A percentile compares a stretch with the other conserved stretches of the same genome.
phyloP scores from a whole-genome alignment of 2,329 filamentous ascomycete genomes.

The Achaetomium macrosporum region DNA sequence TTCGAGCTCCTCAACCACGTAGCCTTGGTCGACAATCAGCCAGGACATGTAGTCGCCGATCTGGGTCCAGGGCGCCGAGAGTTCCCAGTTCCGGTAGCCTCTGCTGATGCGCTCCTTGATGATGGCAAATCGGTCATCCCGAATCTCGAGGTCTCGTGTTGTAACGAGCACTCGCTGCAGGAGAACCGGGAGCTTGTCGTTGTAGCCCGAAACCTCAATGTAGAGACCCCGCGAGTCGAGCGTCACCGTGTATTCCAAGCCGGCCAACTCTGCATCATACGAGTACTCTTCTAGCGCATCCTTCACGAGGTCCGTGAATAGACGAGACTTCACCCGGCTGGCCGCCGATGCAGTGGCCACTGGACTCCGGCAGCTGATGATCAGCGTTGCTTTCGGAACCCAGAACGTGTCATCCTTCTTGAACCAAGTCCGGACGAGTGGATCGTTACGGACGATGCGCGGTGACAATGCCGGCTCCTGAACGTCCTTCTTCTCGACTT shows the following conservation, averaged over 20 bases:
- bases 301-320: conserved; percentile 80
- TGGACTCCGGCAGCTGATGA: conserved; percentile 74
- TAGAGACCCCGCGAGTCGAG: conserved; percentile 68
- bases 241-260: conserved; percentile 74
- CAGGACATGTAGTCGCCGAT: conserved; percentile 77
- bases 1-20: conserved; percentile 72
- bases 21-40: conserved; percentile 70
- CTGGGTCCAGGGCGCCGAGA: conserved; percentile 83
- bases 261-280: conserved; percentile 91
- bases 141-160: conserved; percentile 77
- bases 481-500: conserved; percentile 93
- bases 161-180: conserved; percentile 82
- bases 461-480: conserved; percentile 67
- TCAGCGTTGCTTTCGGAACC: conserved; percentile 89
- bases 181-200: conserved; percentile 88
- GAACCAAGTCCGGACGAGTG: conserved; percentile 78
- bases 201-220: conserved; percentile 81
- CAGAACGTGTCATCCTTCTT: conserved; percentile 99
- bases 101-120: conserved; percentile 79
- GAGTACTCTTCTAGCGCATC: conserved; percentile 90
- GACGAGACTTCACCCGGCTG: conserved; percentile 67
- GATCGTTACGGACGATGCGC: conserved; percentile 78
- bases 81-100: conserved; percentile 78
- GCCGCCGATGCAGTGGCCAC: conserved; percentile 73
- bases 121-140: conserved; percentile 82